phyloP scores from a whole-genome alignment of 805 yeast species.

The Wilhelminamyces savonicus region DNA sequence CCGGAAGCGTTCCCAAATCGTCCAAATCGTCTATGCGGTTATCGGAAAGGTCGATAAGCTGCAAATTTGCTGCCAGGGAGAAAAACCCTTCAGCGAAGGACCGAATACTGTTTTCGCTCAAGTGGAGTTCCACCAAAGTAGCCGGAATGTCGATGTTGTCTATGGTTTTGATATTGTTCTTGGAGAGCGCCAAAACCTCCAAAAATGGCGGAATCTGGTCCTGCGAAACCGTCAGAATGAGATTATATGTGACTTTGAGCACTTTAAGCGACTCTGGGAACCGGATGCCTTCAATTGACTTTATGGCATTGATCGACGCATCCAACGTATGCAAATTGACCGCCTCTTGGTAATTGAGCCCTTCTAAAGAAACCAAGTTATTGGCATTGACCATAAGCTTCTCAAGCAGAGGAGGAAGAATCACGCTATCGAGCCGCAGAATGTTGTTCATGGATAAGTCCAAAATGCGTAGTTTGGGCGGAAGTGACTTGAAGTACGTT shows the following conservation, averaged over 20 bases:
- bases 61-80: slow-evolving; percentile 3
- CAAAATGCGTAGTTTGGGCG: slow-evolving; percentile 3
- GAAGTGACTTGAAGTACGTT: background rate
- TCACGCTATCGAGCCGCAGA: slow-evolving; percentile 5
- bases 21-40: slow-evolving; percentile 17
- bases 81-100: slow-evolving; percentile 11
- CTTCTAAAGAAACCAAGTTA: slow-evolving; percentile 5
- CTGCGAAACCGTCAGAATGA: slow-evolving; percentile 3
- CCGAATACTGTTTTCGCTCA: slow-evolving; percentile 8
- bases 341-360: slow-evolving; percentile 4
- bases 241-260: slow-evolving; percentile 10
- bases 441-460: slow-evolving; percentile 12
- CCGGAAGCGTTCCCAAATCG: slow-evolving; percentile 15
- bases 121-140: slow-evolving; percentile 7
- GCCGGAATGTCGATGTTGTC: slow-evolving; percentile 7
- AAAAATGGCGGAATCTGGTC: slow-evolving; percentile 6
- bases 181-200: slow-evolving; percentile 9
- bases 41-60: slow-evolving; percentile 8
- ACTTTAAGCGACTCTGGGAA: slow-evolving; percentile 6
- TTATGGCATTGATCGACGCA: slow-evolving; percentile 9
- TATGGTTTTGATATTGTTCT: slow-evolving; percentile 6
- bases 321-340: slow-evolving; percentile 6
- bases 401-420: slow-evolving; percentile 7
- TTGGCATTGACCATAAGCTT: slow-evolving; percentile 9
- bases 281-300: slow-evolving; percentile 2